Base-by-base conservation (phyloP, 306 rosid species). In the Glycyrrhiza uralensis region DNA sequence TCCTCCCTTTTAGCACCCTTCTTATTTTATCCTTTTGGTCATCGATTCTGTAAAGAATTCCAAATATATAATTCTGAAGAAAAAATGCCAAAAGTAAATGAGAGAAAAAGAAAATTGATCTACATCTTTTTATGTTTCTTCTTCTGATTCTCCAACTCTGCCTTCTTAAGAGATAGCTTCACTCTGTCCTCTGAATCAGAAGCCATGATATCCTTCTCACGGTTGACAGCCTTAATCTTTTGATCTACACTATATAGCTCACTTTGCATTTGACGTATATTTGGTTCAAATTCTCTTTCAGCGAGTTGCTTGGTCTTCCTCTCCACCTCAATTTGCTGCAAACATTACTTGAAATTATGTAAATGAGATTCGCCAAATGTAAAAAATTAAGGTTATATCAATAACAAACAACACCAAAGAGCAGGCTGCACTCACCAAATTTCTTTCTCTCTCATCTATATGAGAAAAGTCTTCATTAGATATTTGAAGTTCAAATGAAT, bases 1-100 rank as follows among this genome's bases (percentile, higher is more conserved):
- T 74, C 82, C 97, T 89, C 66, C 97, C 98, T 71, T 87, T 91
- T 45, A 94, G 86, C 62, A 83, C 96, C 71, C 83, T 91, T 83
- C 87, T 87, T 80, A 91, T 84, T 78, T 77, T 91, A 76, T 91
- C 98, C 70, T 80, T 89, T 79, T 85, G 76, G 22, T 89, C 97
- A 70, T 94, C 94, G 38, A 89, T 60, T 85, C 96, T 94, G 79
- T 58, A 75, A 81, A 74, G 66, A 42, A 33, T 63, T 33, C 61
- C 63, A 57, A 76, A 72, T 29, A 60, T 60, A 64, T 65, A 79
- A 58, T 55, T 65, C 68, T 54, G 41, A 23, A 59, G 54, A 59
- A 5, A 24, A 28, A 59, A 62, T 13, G 71, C 46, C 8, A 60
- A 66, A 28, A 63, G 20, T 66, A 57, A 66, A 56, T 68, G 44